Conservation (phyloP, 495 filamentous ascomycete species). For the Venustampulla echinocandica region DNA sequence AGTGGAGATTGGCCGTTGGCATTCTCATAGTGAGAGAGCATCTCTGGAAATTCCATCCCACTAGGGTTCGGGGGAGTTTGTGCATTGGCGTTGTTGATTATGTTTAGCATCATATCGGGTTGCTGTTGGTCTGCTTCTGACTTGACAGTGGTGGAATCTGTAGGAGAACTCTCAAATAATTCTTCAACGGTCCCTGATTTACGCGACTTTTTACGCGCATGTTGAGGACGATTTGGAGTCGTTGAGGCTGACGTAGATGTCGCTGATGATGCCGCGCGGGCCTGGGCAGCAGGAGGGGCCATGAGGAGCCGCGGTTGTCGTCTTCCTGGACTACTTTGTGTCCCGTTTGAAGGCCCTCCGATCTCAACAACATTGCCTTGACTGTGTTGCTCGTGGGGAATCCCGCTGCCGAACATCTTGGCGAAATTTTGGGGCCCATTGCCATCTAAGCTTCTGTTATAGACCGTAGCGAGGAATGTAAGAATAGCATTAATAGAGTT, state of each 20-base stretch:
- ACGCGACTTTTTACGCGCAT: constrained; percentile 20
- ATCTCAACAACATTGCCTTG: constrained; percentile 67
- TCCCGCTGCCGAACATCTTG: constrained; percentile 62
- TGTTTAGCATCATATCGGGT: constrained; percentile 64
- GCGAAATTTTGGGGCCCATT: constrained; percentile 52
- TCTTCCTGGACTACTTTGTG: constrained; percentile 31
- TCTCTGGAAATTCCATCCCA: constrained; percentile 61
- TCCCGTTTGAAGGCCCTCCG: constrained; percentile 47
- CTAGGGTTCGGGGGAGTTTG: constrained; percentile 38
- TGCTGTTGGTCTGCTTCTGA: constrained; percentile 25
- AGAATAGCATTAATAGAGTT: constrained; percentile 97
- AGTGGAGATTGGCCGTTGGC: constrained; percentile 55
- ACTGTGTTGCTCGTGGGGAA: constrained; percentile 48
- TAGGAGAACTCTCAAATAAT: constrained; percentile 24
- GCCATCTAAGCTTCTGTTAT: constrained; percentile 60
- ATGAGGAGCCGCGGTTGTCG: constrained; percentile 23
- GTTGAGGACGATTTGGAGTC: constrained; percentile 24
- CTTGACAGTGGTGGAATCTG: constrained; percentile 11
- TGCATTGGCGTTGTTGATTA: constrained; percentile 74
- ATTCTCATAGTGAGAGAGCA: constrained; percentile 63
- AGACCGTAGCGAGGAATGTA: constrained; percentile 92
- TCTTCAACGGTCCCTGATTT: constrained; percentile 25
- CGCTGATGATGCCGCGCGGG: constrained; percentile 35
- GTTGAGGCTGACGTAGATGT: constrained; percentile 13
- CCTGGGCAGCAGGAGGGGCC: constrained; percentile 17